Evolutionary conservation across 1,284 basidiomycete genomes (phyloP), one percentile per base, ranked within the genome.

Genomic region (Boletus smithii): DNA sequence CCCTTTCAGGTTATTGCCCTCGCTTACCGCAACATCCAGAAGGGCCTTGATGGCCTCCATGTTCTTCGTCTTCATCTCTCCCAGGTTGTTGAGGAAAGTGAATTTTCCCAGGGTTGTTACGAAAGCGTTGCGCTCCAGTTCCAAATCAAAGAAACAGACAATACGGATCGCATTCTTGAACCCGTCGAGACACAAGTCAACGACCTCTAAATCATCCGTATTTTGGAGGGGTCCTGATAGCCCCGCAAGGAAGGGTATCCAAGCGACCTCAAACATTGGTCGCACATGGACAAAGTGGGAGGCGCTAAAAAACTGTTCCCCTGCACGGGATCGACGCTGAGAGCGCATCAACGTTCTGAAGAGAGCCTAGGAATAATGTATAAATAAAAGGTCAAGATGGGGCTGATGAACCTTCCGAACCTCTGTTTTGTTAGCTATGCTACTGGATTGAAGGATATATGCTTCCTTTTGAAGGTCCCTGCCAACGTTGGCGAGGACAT

Each of bases 11-110:
- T 93, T 85, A 64, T 95, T 97, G 53, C 95, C 95, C 65, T 98
- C 94, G 11, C 83, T 87, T 34, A 95, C 85, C 7, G 95, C 95
- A 39, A 97, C 83, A 62, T 97, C 95, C 20, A 98, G 72, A 49
- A 98, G 73, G 3, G 91, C 74, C 69, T 97, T 97, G 71, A 98
- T 97, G 3, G 95, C 95, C 65, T 97, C 95, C 81, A 98, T 95
- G 63, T 97, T 97, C 75, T 97, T 97, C 31, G 91, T 80, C 72
- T 93, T 95, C 95, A 98, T 98, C 74, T 97, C 95, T 46, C 91
- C 91, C 8, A 97, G 71, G 62, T 98, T 97, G 68, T 91, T 97
- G 53, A 97, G 74, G 75, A 95, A 97, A 1, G 95, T 98, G 66
- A 97, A 97, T 66, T 97, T 98, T 38, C 79, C 85, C n/a, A 98